A percentile compares a stretch with the other conserved stretches of the same genome.
These are phyloP conservation scores for Rhinocladiella mackenziei DNA, from an alignment of 2,329 filamentous ascomycete genomes.

Conservation along the genomic window DNA sequence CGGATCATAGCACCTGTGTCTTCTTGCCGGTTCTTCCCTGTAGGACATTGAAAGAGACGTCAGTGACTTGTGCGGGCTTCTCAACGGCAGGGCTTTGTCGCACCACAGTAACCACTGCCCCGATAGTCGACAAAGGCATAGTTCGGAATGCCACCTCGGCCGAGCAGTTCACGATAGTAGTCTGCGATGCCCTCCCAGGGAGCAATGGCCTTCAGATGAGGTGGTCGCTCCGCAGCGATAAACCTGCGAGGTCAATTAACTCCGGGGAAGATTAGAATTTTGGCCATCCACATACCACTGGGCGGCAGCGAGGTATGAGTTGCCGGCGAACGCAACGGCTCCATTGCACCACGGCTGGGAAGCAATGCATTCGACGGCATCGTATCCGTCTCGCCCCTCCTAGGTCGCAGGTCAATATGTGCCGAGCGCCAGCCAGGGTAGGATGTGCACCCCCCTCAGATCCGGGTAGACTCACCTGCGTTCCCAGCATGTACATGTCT, in stretches of 20 bases:
- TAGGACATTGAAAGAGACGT: slow-evolving; percentile 23
- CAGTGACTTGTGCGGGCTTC: slow-evolving; percentile 37
- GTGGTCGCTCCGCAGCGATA: slow-evolving; percentile 42
- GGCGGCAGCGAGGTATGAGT: slow-evolving; percentile 42
- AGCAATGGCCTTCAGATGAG: slow-evolving; percentile 42
- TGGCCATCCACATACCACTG: slow-evolving; percentile 35
- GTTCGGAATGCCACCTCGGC: slow-evolving; percentile 38
- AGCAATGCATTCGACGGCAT: slow-evolving; percentile 44
- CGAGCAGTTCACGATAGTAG: slow-evolving; percentile 46
- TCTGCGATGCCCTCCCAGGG: slow-evolving; percentile 45
- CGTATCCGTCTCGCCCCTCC: slow-evolving; percentile 46
- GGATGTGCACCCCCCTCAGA: neutral
- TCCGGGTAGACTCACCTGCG: slow-evolving; percentile 26
- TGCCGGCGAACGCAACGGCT: slow-evolving; percentile 43
- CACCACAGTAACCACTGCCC: slow-evolving; percentile 11
- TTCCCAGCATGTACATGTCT: slow-evolving; percentile 38
- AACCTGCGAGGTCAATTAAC: slow-evolving; percentile 36
- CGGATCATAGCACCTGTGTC: slow-evolving; percentile 44
- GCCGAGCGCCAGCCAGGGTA: neutral
- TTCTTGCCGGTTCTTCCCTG: slow-evolving; percentile 30
- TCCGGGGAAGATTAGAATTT: neutral
- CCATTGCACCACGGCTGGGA: slow-evolving; percentile 46
- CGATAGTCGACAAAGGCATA: slow-evolving; percentile 14
- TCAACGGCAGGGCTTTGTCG: neutral
- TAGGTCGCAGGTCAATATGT: too few species aligned